These are phyloP conservation scores for Coemansia javaensis DNA, from an alignment of 192 early-diverging fungal genomes.

Conservation along the genomic window DNA sequence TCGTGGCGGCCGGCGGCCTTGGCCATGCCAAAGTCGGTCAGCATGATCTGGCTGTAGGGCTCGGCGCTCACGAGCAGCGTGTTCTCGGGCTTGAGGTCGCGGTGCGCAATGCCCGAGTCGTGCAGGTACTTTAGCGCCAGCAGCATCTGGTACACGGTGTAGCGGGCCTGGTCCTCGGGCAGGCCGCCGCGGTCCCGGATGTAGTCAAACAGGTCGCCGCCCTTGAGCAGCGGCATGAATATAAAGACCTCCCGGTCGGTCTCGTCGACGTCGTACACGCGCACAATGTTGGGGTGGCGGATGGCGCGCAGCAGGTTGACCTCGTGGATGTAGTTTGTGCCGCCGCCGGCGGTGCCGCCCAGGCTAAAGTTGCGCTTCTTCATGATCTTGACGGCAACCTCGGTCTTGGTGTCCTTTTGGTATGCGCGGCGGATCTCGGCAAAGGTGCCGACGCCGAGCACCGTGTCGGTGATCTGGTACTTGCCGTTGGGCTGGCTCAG, in stretches of 20 bases:
- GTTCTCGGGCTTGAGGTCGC: constrained; percentile 78
- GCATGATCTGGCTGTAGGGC: constrained; percentile 63
- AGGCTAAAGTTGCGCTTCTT: constrained; percentile 61
- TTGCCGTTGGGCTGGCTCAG: constrained; percentile 18
- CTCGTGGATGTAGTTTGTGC: constrained; percentile 70
- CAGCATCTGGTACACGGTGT: constrained; percentile 68
- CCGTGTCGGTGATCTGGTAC: constrained; percentile 47
- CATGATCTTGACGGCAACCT: constrained; percentile 84
- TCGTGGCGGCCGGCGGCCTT: constrained; percentile 66
- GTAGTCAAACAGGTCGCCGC: constrained; percentile 88
- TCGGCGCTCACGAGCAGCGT: constrained; percentile 52
- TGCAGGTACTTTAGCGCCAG: constrained; percentile 77
- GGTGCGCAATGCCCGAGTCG: constrained; percentile 71
- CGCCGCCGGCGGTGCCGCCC: constrained; percentile 67
- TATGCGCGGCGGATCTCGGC: constrained; percentile 69
- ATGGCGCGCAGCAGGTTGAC: constrained; percentile 68
- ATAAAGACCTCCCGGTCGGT: constrained; percentile 61
- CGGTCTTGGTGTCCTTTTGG: constrained; percentile 58
- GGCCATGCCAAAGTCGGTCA: constrained; percentile 89
- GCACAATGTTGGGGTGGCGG: constrained; percentile 69
- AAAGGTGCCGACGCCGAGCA: constrained; percentile 63
- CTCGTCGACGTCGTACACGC: constrained; percentile 60
- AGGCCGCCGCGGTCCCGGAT: constrained; percentile 63
- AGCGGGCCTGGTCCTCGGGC: constrained; percentile 72
- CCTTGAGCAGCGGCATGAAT: constrained; percentile 69